Base-by-base conservation (phyloP, 352 stramenopile genomes). In the Peronospora tabacina region DNA sequence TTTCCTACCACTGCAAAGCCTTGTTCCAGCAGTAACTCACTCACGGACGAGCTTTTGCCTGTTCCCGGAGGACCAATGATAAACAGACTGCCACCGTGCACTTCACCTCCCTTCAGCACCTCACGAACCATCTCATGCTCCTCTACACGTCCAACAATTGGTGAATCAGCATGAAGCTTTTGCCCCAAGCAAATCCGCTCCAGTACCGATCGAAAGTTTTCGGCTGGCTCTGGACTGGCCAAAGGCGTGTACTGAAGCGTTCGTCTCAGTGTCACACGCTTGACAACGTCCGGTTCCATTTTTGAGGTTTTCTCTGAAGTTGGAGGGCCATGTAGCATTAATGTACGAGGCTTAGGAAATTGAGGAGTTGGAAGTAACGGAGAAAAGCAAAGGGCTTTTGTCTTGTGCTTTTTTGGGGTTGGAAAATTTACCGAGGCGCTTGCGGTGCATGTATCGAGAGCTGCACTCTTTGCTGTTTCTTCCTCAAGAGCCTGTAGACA, bases 41-140 rank as follows among this genome's bases (percentile, higher is more conserved):
- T 63, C 9, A 88, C 70, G 0, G 61, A 83, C 19, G 74, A 83
- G 15, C 68, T 83, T 44, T 88, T 88, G 55, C 77, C 77, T 1
- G 77, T 85, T 33, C 77, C 74, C 1, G 77, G 77, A 7, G 76
- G 72, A 0, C 76, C 76, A 45, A 88, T 69, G 44, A 88, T 68
- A 50, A 86, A 88, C 33, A 86, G 34, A 52, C 66, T 75, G 15
- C 56, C 45, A 6, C 48, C 20, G 12, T 60, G 44, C 26, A 35
- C 38, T 1, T 30, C 32, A 1, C 56, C 32, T 1, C 54, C 49
- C n/a, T 61, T 37, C 4, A 74, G 22, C 33, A 79, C 58, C 5
- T 49, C 45, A 22, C 57, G 55, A 44, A 87, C 60, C 17, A 61
- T 44, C 3, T 68, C 47, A 13, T 70, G 67, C 49, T 87, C 66